Conservation (phyloP, 192 early-diverging fungal genomes). For the Entrophospora sp. region DNA sequence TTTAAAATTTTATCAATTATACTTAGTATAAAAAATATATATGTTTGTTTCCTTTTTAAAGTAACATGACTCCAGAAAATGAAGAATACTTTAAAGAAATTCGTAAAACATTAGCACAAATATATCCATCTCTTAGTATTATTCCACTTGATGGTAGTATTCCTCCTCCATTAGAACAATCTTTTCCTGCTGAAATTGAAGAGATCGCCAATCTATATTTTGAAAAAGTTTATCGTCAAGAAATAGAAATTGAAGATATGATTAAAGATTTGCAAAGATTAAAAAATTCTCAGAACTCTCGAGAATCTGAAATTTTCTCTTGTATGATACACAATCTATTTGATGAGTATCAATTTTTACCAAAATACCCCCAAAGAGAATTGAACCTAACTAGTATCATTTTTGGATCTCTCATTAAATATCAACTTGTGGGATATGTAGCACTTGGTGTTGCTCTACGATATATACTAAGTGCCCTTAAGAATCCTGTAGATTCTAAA, state of each 20-base stretch:
- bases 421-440: slow-evolving; percentile 71
- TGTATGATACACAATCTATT: slow-evolving; percentile 91
- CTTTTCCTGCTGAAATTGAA: slow-evolving; percentile 68
- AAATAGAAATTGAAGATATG: slow-evolving; percentile 74
- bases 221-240: slow-evolving; percentile 68
- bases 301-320: slow-evolving; percentile 76
- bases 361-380: slow-evolving; percentile 90
- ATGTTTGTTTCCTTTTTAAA: slow-evolving; percentile 12
- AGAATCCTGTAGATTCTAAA: slow-evolving; percentile 66
- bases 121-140: slow-evolving; percentile 41
- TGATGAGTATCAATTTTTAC: slow-evolving; percentile 93
- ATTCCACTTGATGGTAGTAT: slow-evolving; percentile 37
- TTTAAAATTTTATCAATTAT: too few relatives aligned
- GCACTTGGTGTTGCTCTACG: slow-evolving; percentile 82
- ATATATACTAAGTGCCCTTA: slow-evolving; percentile 80
- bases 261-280: slow-evolving; percentile 74
- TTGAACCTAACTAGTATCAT: slow-evolving; percentile 80
- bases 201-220: slow-evolving; percentile 67
- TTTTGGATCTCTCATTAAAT: slow-evolving; percentile 85
- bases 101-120: slow-evolving; percentile 41
- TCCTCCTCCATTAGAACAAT: slow-evolving; percentile 30
- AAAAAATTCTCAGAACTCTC: slow-evolving; percentile 63
- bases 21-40: not conserved
- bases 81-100: slow-evolving; percentile 49
- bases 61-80: slow-evolving; percentile 53